phyloP scores from a whole-genome alignment of 2,329 filamentous ascomycete species.

The Clarireedia hainanense region DNA sequence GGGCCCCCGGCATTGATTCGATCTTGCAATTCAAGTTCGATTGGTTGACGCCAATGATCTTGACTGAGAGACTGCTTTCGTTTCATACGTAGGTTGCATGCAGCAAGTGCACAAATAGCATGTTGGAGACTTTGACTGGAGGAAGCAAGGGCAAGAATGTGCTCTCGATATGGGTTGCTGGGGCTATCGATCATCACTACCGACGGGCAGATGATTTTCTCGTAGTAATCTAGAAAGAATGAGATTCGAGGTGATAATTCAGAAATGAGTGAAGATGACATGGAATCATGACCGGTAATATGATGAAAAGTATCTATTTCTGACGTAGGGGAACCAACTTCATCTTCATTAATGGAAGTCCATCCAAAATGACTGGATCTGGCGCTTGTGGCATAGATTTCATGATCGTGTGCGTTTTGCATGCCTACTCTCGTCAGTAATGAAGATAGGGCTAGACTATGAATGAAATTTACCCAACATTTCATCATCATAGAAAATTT shows the following conservation, averaged over 20 bases:
- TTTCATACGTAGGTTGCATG: conserved; percentile 86
- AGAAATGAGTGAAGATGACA: conserved; percentile 46
- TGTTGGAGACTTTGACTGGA: conserved; percentile 80
- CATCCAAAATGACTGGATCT: conserved; percentile 28
- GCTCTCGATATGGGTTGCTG: conserved; percentile 75
- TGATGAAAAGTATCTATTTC: conserved; percentile 26
- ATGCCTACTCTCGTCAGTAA: conserved; percentile 14
- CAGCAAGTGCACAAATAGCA: conserved; percentile 80
- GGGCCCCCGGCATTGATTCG: conserved; percentile 19
- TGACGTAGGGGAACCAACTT: conserved; percentile 24
- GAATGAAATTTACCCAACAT: conserved; percentile 29
- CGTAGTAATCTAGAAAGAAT: conserved; percentile 89
- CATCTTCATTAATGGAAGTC: conserved; percentile 29
- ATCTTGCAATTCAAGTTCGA: conserved; percentile 27
- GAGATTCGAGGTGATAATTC: conserved; percentile 70
- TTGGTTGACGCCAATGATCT: conserved; percentile 38
- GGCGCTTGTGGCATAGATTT: conserved; percentile 26
- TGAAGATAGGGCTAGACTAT: background rate
- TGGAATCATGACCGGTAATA: conserved; percentile 32
- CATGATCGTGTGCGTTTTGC: conserved; percentile 21
- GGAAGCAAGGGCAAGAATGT: conserved; percentile 71
- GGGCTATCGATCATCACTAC: conserved; percentile 87
- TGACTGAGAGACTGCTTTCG: conserved; percentile 56
- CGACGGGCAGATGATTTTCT: conserved; percentile 83
- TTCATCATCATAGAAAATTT: conserved; percentile 32